These are phyloP conservation scores for Grosmannia clavigera DNA, from an alignment of 2,329 filamentous ascomycete species.

Conservation along the genomic window DNA sequence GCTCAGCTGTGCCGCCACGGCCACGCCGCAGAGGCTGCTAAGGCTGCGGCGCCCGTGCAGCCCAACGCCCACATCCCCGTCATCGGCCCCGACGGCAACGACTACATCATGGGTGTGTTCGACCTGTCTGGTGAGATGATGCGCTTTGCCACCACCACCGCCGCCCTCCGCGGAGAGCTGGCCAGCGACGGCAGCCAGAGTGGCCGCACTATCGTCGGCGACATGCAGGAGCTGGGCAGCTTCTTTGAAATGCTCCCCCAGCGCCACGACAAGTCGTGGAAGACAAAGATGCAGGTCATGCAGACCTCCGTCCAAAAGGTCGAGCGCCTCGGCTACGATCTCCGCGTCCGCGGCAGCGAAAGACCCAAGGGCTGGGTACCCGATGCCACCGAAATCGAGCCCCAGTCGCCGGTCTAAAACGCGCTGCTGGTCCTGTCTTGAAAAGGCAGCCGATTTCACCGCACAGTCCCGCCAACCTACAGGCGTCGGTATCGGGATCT, in stretches of 20 bases:
- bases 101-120: constrained; percentile 85
- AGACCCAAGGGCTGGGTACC: constrained; percentile 86
- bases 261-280: constrained; percentile 42
- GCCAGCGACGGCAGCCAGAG: constrained; percentile 21
- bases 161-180: constrained; percentile 57
- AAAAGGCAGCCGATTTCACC: background rate
- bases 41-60: constrained; percentile 1
- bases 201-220: constrained; percentile 54
- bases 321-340: constrained; percentile 77
- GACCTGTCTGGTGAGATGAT: constrained; percentile 95
- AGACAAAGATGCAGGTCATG: constrained; percentile 79
- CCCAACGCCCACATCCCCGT: constrained; percentile 1
- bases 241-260: constrained; percentile 63
- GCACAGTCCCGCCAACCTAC: no score
- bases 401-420: background rate
- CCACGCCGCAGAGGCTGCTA: constrained; percentile 12
- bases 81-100: constrained; percentile 60
- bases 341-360: constrained; percentile 78
- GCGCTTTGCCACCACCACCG: constrained; percentile 83
- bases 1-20: constrained; percentile 23
- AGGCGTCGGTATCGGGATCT: no score
- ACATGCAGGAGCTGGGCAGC: constrained; percentile 67
- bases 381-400: constrained; percentile 35
- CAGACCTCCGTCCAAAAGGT: constrained; percentile 85
- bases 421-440: background rate